These are phyloP conservation scores for Hibiscus mutabilis DNA, from an alignment of 345 rosid species.

Conservation along the genomic window DNA sequence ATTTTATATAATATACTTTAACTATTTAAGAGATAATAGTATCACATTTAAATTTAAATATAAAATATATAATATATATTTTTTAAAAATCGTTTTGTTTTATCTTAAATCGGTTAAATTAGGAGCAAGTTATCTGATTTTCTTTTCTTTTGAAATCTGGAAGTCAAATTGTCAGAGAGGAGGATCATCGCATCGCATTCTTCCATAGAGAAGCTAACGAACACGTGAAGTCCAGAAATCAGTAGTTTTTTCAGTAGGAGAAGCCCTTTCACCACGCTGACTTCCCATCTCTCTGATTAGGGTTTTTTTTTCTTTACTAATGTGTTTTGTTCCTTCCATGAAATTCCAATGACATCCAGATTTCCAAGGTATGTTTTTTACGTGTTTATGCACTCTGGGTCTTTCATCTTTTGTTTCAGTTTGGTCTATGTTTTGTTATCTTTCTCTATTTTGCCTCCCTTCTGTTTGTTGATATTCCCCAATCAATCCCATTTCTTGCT, in stretches of 20 bases:
- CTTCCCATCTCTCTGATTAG: constrained; percentile 1
- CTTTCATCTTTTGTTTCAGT: neutral
- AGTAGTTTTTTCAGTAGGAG: constrained; percentile 1
- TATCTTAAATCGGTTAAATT: neutral
- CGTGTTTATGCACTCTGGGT: neutral
- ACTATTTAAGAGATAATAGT: no score
- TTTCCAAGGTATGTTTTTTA: neutral
- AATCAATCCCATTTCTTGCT: neutral
- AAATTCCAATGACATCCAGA: neutral
- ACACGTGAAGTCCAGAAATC: constrained; percentile 7
- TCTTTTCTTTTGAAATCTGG: neutral
- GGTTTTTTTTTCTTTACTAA: neutral
- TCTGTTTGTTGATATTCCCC: neutral
- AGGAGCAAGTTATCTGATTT: neutral
- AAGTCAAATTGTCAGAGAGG: neutral
- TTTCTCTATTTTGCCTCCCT: neutral
- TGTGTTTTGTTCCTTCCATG: neutral
- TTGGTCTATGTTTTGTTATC: neutral
- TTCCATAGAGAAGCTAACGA: neutral
- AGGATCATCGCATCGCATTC: neutral
- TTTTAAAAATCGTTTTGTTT: neutral
- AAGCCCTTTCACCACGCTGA: constrained; percentile 12
- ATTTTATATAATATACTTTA: no score
- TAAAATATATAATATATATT: neutral
- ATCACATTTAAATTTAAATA: no score